Evolutionary conservation across 73 alveolate genomes (phyloP).

Genomic region (Paramecium sexaurelia): DNA sequence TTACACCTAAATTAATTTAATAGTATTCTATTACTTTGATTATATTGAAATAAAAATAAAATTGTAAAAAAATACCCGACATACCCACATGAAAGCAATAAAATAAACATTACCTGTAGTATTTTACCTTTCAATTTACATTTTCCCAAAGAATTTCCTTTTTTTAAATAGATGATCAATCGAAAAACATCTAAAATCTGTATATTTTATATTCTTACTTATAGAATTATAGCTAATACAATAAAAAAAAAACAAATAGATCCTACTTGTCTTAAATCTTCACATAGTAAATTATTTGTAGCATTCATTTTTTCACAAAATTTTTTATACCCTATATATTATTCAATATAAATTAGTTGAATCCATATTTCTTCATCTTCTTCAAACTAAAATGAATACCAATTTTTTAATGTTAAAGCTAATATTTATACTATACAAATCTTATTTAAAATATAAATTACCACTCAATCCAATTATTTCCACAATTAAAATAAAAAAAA

Average conservation of each 20-base stretch:
- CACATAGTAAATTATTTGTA: neutral
- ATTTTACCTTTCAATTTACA: constrained; percentile 2
- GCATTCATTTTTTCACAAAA: neutral
- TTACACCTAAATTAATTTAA: constrained; percentile 4
- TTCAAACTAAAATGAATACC: neutral
- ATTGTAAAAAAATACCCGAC: neutral
- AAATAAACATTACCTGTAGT: neutral
- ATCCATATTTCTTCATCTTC: constrained; percentile 11
- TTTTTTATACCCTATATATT: neutral
- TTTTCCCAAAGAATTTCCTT: neutral
- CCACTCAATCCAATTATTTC: constrained; percentile 16
- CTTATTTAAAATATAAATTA: neutral
- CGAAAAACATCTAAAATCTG: neutral
- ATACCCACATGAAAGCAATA: neutral
- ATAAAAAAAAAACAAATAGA: neutral
- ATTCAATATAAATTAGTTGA: neutral
- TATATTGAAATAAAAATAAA: neutral
- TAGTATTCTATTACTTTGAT: neutral
- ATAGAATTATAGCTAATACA: neutral
- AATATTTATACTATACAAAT: neutral
- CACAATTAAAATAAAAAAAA: neutral
- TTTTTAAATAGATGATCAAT: neutral
- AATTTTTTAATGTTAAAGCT: constrained; percentile 11
- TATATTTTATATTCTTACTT: neutral
- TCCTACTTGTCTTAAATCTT: neutral